A percentile compares a stretch with the other conserved stretches of the same genome.
These are phyloP conservation scores for Leishmania aethiopica DNA, from an alignment of 208 protist genomes.

Conservation along the genomic window DNA sequence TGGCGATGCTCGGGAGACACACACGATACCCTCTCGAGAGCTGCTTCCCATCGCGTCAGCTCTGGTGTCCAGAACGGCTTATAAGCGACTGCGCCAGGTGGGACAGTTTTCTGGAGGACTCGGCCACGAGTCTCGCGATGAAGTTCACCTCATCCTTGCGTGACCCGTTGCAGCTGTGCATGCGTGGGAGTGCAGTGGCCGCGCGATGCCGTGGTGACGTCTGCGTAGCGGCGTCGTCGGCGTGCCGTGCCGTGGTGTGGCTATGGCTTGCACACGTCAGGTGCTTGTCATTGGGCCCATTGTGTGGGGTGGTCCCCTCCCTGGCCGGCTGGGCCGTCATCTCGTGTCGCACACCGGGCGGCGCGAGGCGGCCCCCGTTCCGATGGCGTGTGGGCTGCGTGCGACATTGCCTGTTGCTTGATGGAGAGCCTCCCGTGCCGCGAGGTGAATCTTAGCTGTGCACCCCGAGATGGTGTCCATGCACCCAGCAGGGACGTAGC, in stretches of 20 bases:
- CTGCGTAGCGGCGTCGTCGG: too few relatives aligned
- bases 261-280: not conserved
- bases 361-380: too few relatives aligned
- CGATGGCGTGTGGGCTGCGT: not conserved
- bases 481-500: not conserved
- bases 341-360: too few relatives aligned
- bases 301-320: not conserved
- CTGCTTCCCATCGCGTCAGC: not conserved
- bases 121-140: not conserved
- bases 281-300: not conserved
- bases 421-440: not conserved
- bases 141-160: not conserved
- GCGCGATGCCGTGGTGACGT: not conserved
- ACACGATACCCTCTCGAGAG: not conserved
- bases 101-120: not conserved
- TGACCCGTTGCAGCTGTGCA: not conserved
- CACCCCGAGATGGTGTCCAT: not conserved
- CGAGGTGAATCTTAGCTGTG: not conserved
- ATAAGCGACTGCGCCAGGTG: not conserved
- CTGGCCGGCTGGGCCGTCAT: too few relatives aligned
- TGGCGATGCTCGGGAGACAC: not conserved
- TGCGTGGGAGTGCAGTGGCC: too few relatives aligned
- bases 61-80: not conserved
- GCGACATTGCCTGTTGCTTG: not conserved
- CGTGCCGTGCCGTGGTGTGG: not conserved